These are phyloP conservation scores for Solanum stenotomum DNA, from an alignment of 257 asterid species.

Conservation along the genomic window DNA sequence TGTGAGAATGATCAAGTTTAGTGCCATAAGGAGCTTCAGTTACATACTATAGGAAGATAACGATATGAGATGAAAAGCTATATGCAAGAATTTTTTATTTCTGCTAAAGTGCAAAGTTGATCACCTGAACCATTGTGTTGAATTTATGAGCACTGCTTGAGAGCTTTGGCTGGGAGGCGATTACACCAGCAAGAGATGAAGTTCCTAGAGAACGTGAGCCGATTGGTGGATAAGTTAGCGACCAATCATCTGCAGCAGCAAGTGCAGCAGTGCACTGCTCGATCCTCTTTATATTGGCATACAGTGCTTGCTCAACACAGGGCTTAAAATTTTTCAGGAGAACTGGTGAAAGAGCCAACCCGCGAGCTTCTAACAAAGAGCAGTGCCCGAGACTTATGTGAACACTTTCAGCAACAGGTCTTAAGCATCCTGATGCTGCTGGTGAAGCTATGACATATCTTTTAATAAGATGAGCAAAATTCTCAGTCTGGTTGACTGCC, in stretches of 20 bases:
- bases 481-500: conserved; percentile 63
- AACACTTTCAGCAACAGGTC: conserved; percentile 71
- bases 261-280: conserved; percentile 73
- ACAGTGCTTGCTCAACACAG: conserved; percentile 63
- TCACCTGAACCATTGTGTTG: conserved; percentile 84
- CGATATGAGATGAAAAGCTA: background rate
- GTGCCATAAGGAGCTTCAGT: background rate
- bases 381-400: conserved; percentile 80
- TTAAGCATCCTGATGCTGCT: conserved; percentile 79
- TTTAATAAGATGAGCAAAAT: conserved; percentile 47
- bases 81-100: background rate
- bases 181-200: conserved; percentile 20
- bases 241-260: conserved; percentile 91
- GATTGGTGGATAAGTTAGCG: conserved; percentile 39
- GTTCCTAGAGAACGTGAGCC: conserved; percentile 56
- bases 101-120: background rate
- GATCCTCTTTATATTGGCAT: conserved; percentile 53
- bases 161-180: conserved; percentile 58
- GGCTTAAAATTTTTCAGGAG: conserved; percentile 64
- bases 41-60: background rate
- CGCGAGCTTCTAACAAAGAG: conserved; percentile 66
- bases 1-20: conserved; percentile 1
- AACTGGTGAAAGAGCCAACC: conserved; percentile 78
- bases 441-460: conserved; percentile 63
- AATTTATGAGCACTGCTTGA: conserved; percentile 74